Base-by-base conservation (phyloP, 2,329 filamentous ascomycete genomes). In the Lachnum nothofagi region DNA sequence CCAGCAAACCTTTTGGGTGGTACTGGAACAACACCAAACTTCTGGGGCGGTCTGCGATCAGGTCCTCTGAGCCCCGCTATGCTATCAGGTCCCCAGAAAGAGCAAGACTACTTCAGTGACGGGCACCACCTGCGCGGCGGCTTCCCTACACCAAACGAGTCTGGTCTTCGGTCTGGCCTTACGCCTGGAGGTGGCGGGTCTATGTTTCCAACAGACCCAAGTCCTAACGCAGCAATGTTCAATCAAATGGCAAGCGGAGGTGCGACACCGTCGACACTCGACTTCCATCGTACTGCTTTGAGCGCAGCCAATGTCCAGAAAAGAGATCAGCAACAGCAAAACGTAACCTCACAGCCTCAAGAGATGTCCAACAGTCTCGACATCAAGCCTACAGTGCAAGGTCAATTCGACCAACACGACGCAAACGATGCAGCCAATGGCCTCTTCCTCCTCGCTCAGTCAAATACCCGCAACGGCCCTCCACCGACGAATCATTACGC, bases 1-100 rank as follows among this genome's bases (percentile, higher is more conserved):
- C 91, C 93, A 5, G 89, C 89, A 39, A 82, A 89, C 19, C 79
- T 94, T 17, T 71, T 89, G 25, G 88, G 86, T 56, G 79, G 17
- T 9, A 37, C 80, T 61, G 88, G 82, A 56, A 82, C 82, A 46
- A 86, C 81, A 29, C 79, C 83, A 19, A 87, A 86, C 64, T 83
- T 86, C 68, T 96, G 91, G 90, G 80, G 81, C 57, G 85, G 90
- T 60, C 74, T 98, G 63, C 85, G 93, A 57, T 91, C 90, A 52
- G 93, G 93, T 60, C 93, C 93, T 35, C 71, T 98, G 59, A 97
- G 93, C 69, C 93, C 93, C 72, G 93, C 91, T 56, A 97, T 98
- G 91, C 83, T 98, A 48, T 88, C 90, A 40, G 93, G 90, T 20
- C 93, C 85, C 31, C 72, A 79, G 31, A 69, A 72, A 47, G 86